Evolutionary conservation across 768 basidiomycete genomes (phyloP).

Genomic region (Obba rivulosa): DNA sequence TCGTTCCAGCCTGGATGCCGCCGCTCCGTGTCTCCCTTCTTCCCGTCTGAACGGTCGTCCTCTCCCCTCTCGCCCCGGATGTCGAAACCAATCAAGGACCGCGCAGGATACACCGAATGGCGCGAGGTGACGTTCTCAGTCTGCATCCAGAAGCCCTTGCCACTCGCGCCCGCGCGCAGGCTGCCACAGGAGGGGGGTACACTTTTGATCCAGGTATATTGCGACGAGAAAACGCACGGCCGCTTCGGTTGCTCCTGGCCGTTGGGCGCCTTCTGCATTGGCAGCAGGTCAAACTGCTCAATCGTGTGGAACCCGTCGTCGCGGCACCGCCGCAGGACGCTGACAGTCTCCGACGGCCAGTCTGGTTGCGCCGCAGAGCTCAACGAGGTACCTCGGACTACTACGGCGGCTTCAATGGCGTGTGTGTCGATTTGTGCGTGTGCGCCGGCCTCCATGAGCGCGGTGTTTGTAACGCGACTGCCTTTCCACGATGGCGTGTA

Average conservation of each 20-base stretch:
- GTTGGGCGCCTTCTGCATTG: slow-evolving; percentile 11
- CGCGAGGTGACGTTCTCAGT: slow-evolving; percentile 26
- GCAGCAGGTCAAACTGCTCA: slow-evolving; percentile 26
- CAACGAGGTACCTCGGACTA: slow-evolving; percentile 13
- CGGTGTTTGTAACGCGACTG: slow-evolving; percentile 2
- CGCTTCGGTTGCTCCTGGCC: slow-evolving; percentile 1
- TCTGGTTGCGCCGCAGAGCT: slow-evolving; percentile 15
- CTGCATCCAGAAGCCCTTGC: slow-evolving; percentile 32
- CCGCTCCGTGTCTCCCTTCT: slow-evolving; percentile 4
- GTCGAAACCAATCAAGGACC: slow-evolving; percentile 28
- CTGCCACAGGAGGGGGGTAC: slow-evolving; percentile 26
- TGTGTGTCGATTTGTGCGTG: slow-evolving; percentile 16
- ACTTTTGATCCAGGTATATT: slow-evolving; percentile 14
- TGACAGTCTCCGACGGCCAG: slow-evolving; percentile 28
- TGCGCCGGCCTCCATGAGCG: slow-evolving; percentile 4
- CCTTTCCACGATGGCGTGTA: slow-evolving; percentile 14
- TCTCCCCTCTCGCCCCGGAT: slow-evolving; percentile 7
- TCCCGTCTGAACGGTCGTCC: neutral
- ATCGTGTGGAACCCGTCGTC: slow-evolving; percentile 21
- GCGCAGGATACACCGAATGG: slow-evolving; percentile 23
- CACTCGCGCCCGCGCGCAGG: slow-evolving; percentile 23
- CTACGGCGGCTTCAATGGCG: slow-evolving; percentile 23
- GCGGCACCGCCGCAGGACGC: slow-evolving; percentile 23
- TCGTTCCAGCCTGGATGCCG: slow-evolving; percentile 6
- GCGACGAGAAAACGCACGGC: slow-evolving; percentile 23